Percentiles rank a stretch among this genome's conserved stretches.
Evolutionary conservation across 139 green algal species (phyloP).

Genomic region (Coelastrella sp.): DNA sequence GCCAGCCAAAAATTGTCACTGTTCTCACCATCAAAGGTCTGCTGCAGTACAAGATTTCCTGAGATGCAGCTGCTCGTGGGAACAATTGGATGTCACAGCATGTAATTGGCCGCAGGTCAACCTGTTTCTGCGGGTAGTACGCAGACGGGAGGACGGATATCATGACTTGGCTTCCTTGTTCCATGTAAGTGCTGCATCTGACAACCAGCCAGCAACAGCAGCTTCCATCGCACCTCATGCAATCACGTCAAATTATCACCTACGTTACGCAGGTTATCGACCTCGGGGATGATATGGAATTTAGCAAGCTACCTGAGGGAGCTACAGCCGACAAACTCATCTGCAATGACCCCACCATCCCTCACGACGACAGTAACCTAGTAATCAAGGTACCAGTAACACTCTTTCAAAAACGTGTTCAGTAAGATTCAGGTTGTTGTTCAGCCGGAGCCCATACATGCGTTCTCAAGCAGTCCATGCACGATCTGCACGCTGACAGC

Average conservation of each 20-base stretch:
- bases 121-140: constrained; percentile 93
- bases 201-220: not conserved
- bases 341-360: constrained; percentile 89
- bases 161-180: constrained; percentile 99
- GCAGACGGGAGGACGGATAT: constrained; percentile 93
- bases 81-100: not conserved
- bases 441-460: too few species aligned
- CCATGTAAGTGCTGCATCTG: constrained; percentile 74
- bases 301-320: constrained; percentile 65
- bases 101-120: constrained; percentile 86
- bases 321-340: constrained; percentile 77
- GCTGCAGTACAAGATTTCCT: not conserved
- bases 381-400: constrained; percentile 84
- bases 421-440: not conserved
- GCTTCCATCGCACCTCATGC: not conserved
- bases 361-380: constrained; percentile 94
- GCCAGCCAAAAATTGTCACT: constrained; percentile 58
- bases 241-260: not conserved
- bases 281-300: constrained; percentile 93
- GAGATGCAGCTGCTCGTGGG: not conserved
- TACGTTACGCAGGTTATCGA: constrained; percentile 87
- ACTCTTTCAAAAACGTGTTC: not conserved
- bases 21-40: constrained; percentile 90
- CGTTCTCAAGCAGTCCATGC: too few species aligned
- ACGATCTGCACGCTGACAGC: too few species aligned